A percentile compares a stretch with the other conserved stretches of the same genome.
Conservation (phyloP, 208 protist species). For the Kentomonas sorsogonicus region DNA sequence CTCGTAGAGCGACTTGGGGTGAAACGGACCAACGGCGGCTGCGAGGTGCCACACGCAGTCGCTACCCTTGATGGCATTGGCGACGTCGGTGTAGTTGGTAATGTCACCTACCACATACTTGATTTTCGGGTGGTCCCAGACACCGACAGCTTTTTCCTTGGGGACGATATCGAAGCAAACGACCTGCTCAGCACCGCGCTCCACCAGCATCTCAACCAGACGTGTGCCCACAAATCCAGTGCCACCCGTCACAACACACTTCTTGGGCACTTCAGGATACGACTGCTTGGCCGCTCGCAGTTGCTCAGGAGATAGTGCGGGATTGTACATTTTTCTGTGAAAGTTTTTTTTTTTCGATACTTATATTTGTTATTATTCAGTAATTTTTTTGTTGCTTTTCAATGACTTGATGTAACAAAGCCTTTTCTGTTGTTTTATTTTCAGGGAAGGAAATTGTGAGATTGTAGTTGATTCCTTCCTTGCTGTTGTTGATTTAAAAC, state of each 20-base stretch:
- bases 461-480: not conserved
- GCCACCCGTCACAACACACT: conserved; percentile 91
- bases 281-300: conserved; percentile 31
- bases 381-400: conserved; percentile 1
- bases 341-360: not conserved
- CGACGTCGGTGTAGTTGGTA: conserved; percentile 68
- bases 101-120: conserved; percentile 92
- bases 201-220: conserved; percentile 94
- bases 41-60: conserved; percentile 94
- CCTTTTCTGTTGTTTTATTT: too few relatives aligned
- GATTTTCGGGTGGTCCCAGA: conserved; percentile 81
- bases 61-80: conserved; percentile 66
- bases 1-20: conserved; percentile 81
- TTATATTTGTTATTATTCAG: not conserved
- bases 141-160: conserved; percentile 51
- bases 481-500: conserved; percentile 7
- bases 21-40: conserved; percentile 93
- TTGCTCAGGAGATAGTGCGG: conserved; percentile 62
- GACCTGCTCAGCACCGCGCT: conserved; percentile 88
- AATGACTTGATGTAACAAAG: not conserved
- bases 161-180: conserved; percentile 91
- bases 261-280: conserved; percentile 77
- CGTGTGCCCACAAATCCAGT: conserved; percentile 94
- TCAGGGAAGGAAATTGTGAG: too few relatives aligned
- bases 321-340: conserved; percentile 30